Conservation (phyloP, 306 rosid species). For the Amphicarpaea edgeworthii region DNA sequence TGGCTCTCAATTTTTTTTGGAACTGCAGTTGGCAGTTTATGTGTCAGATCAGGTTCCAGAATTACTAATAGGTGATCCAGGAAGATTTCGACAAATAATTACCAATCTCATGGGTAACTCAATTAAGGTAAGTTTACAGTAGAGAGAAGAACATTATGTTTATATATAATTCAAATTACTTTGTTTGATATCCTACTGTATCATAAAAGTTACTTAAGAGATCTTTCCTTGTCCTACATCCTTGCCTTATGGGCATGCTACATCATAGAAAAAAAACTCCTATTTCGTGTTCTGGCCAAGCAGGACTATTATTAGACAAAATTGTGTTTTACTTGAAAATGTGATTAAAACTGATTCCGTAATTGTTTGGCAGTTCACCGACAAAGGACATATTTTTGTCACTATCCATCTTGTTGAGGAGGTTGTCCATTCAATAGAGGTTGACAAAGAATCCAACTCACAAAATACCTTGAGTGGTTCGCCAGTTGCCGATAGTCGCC, state of each 20-base stretch:
- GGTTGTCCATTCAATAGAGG: conserved; percentile 71
- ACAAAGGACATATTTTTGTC: conserved; percentile 93
- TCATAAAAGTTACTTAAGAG: not conserved
- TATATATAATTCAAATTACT: not conserved
- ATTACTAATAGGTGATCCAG: conserved; percentile 83
- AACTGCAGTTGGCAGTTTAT: conserved; percentile 78
- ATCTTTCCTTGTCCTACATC: not conserved
- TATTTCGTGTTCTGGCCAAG: conserved; percentile 17
- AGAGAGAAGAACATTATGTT: not conserved
- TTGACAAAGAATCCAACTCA: conserved; percentile 67
- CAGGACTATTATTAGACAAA: conserved; percentile 7
- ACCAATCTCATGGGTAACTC: conserved; percentile 93
- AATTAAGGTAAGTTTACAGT: conserved; percentile 64
- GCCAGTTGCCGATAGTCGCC: conserved; percentile 67
- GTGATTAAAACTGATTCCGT: conserved; percentile 42
- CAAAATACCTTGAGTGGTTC: conserved; percentile 86
- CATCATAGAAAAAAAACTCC: not conserved
- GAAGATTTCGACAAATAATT: conserved; percentile 88
- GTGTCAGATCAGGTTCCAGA: conserved; percentile 86
- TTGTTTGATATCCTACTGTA: conserved; percentile 1
- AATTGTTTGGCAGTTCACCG: conserved; percentile 81
- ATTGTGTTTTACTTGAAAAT: conserved; percentile 5
- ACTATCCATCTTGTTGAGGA: conserved; percentile 90
- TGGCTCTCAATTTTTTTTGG: conserved; percentile 38
- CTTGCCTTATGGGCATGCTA: conserved; percentile 19